Evolutionary conservation across 2,329 filamentous ascomycete genomes (phyloP), one percentile per base, ranked within the genome.

Genomic region (Fusarium hainanense): DNA sequence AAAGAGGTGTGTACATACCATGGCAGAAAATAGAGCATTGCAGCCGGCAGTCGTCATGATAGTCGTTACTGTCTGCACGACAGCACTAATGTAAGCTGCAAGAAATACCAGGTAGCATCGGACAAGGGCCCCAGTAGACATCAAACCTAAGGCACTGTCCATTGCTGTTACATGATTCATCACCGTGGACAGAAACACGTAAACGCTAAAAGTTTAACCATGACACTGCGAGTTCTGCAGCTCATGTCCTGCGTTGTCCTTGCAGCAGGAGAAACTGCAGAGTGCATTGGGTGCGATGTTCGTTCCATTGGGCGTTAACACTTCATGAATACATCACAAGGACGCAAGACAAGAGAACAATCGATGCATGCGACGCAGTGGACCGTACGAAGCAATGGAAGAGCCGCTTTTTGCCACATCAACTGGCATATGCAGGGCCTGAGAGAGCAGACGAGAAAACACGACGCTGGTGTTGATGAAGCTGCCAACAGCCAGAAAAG

Each of bases 351-450:
- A 63, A 42, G 40, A 52, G 50, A 57, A 42, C 21, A 41, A 27
- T 54, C 25, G 50, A 56, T 64, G 67, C 67, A 70, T 73, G 72
- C 62, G 54, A 55, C 48, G 30, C 41, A 51, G 67, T 74, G 71
- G 71, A 34, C 57, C 52, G 46, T 47, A 48, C 51, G 48, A 66
- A 34, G 49, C 42, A 16, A 52, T 44, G 18, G 44, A 58, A 74
- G 65, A 74, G 72, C 71, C 71, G 70, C 68, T 68, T 71, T 59
- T 61, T 66, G 72, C 72, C 72, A 74, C 72, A 68, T 74, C 72
- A 70, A 63, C 66, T 63, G 68, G 68, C 70, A 73, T 61, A 72
- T 71, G 72, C 72, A 73, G 70, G 72, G 51, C 50, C 51, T 58
- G 60, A 58, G 69, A 58, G 57, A 74, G 66, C 65, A 66, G 71